Evolutionary conservation across 208 protist species (phyloP).

Genomic region (Lotmaria passim): DNA sequence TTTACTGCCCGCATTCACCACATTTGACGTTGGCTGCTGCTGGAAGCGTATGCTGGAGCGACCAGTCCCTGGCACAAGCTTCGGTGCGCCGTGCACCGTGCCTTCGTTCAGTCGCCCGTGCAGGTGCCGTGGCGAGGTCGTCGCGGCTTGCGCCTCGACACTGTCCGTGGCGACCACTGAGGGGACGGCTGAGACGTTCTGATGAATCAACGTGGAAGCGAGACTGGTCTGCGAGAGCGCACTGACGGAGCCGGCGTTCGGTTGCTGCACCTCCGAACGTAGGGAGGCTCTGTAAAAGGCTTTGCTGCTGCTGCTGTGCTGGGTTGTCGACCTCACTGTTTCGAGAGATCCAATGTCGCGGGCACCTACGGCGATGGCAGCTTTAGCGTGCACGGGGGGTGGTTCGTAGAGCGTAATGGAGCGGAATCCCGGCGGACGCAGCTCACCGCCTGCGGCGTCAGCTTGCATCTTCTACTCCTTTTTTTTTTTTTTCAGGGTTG

Average conservation of each 20-base stretch:
- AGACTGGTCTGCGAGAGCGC: not conserved
- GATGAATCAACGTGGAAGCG: not conserved
- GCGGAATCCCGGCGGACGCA: constrained; percentile 15
- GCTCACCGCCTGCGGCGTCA: not conserved
- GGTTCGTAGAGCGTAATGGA: constrained; percentile 12
- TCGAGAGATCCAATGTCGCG: not conserved
- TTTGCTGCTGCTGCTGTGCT: too few species aligned
- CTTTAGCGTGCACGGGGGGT: not conserved
- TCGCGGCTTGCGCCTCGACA: not conserved
- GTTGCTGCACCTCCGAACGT: too few species aligned
- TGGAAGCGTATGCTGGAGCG: not conserved
- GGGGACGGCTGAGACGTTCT: not conserved
- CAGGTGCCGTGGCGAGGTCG: constrained; percentile 22
- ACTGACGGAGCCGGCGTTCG: not conserved
- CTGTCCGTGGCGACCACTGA: not conserved
- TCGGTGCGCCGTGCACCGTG: constrained; percentile 33
- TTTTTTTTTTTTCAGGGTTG: not conserved
- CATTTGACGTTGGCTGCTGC: not conserved
- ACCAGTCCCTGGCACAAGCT: too few species aligned
- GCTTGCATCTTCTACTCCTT: not conserved
- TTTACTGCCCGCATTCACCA: not conserved
- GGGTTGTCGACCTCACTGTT: too few species aligned
- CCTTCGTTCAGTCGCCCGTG: constrained; percentile 46
- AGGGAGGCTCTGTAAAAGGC: too few species aligned
- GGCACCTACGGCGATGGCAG: too few species aligned